Conservation (phyloP, 371 early-diverging fungal species). For the Batkoa obscura region DNA sequence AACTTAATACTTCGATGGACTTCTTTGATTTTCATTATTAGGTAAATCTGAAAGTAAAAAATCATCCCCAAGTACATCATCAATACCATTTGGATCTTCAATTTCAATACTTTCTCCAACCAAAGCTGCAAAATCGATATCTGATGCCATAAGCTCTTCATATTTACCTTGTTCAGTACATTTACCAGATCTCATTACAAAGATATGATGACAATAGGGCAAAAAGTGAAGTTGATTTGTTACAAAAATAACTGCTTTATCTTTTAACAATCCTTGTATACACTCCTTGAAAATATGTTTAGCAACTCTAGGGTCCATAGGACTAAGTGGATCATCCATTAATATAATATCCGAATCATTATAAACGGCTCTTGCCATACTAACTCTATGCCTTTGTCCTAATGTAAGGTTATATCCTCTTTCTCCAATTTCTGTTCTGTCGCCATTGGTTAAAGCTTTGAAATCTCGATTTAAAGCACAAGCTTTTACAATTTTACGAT, state of each 20-base stretch:
- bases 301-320: constrained; percentile 24
- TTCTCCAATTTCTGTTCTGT: constrained; percentile 68
- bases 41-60: background rate
- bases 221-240: constrained; percentile 41
- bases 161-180: constrained; percentile 47
- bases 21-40: background rate
- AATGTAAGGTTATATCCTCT: constrained; percentile 58
- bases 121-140: constrained; percentile 19
- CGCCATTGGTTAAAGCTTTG: constrained; percentile 22
- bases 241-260: constrained; percentile 34
- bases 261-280: constrained; percentile 25
- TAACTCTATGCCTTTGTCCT: constrained; percentile 43
- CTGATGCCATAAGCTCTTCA: constrained; percentile 32
- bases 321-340: constrained; percentile 42
- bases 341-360: constrained; percentile 32
- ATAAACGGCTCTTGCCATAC: constrained; percentile 49
- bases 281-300: constrained; percentile 40
- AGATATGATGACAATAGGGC: constrained; percentile 31
- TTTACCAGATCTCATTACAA: constrained; percentile 44
- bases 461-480: constrained; percentile 49
- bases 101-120: constrained; percentile 23
- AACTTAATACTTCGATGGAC: background rate
- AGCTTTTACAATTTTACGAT: constrained; percentile 28
- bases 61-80: constrained; percentile 12
- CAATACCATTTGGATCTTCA: constrained; percentile 21